Evolutionary conservation across 805 yeast species (phyloP).

Genomic region (Tetrapisispora arboricola): DNA sequence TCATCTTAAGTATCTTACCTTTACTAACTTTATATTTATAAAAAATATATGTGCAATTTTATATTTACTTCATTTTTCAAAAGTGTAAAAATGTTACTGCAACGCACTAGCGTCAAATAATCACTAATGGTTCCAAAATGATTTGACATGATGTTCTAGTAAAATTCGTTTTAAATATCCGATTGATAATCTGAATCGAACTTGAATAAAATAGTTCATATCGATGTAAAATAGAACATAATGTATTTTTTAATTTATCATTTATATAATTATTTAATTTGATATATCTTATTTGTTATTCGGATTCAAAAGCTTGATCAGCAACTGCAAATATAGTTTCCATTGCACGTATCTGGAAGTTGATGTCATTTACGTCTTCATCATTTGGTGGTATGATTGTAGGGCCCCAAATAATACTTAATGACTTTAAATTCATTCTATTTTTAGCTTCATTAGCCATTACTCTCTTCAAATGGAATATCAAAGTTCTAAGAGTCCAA

Average conservation of each 20-base stretch:
- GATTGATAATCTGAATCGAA: too few relatives aligned
- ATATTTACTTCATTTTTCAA: too few relatives aligned
- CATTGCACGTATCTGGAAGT: slow-evolving; percentile 64
- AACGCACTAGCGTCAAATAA: too few relatives aligned
- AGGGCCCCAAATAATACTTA: slow-evolving; percentile 95
- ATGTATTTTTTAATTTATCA: not conserved
- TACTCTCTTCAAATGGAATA: slow-evolving; percentile 77
- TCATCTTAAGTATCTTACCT: too few relatives aligned
- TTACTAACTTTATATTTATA: too few relatives aligned
- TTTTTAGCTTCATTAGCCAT: slow-evolving; percentile 51
- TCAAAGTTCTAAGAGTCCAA: slow-evolving; percentile 74
- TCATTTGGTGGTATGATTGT: slow-evolving; percentile 62
- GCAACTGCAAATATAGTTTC: slow-evolving; percentile 81
- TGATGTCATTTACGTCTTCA: slow-evolving; percentile 61
- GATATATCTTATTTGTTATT: slow-evolving; percentile 13
- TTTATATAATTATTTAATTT: too few relatives aligned
- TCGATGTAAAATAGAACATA: not conserved
- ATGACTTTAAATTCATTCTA: slow-evolving; percentile 71
- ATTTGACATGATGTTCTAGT: too few relatives aligned
- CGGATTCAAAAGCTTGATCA: slow-evolving; percentile 67
- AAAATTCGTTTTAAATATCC: too few relatives aligned
- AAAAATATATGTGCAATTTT: too few relatives aligned
- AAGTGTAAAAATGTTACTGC: too few relatives aligned
- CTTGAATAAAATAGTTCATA: not conserved
- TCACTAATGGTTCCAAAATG: too few relatives aligned